A percentile compares a stretch with the other conserved stretches of the same genome.
Evolutionary conservation across 2,329 filamentous ascomycete species (phyloP).

Genomic region (Fusarium euwallaceae): DNA sequence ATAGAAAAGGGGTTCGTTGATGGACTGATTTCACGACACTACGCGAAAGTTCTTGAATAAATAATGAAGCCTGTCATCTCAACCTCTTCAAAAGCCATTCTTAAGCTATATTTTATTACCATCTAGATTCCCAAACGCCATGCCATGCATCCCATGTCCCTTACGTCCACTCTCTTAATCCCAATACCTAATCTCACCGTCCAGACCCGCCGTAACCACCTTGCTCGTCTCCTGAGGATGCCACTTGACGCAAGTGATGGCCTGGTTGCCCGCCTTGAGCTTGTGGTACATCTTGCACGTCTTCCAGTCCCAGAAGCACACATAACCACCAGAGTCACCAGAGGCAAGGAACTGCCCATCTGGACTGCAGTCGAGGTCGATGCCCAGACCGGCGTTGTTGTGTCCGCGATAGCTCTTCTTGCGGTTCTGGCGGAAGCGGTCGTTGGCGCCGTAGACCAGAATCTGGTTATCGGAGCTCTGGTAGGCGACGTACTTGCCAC

Average conservation of each 20-base stretch:
- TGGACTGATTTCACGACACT: constrained; percentile 29
- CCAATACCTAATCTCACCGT: constrained; percentile 92
- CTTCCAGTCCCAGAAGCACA: constrained; percentile 99
- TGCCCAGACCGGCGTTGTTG: constrained; percentile 93
- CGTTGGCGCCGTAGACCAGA: constrained; percentile 91
- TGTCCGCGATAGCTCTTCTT: constrained; percentile 98
- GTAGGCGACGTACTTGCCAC: constrained; percentile 93
- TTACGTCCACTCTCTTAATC: constrained; percentile 68
- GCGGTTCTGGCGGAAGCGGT: constrained; percentile 96
- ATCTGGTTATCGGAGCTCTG: constrained; percentile 97
- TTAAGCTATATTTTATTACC: constrained; percentile 17
- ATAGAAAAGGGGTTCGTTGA: constrained; percentile 8
- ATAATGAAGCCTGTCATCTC: background rate
- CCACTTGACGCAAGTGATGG: constrained; percentile 91
- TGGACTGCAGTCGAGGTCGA: constrained; percentile 88
- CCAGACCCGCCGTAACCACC: constrained; percentile 89
- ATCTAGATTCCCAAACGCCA: constrained; percentile 40
- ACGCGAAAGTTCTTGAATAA: background rate
- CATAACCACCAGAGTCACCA: constrained; percentile 88
- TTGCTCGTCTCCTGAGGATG: constrained; percentile 98
- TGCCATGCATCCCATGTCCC: constrained; percentile 39
- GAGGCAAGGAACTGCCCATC: constrained; percentile 92
- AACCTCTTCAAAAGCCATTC: constrained; percentile 4
- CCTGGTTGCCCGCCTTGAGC: constrained; percentile 84
- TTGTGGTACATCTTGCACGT: constrained; percentile 99